Base-by-base conservation (phyloP, 2,329 filamentous ascomycete species). In the Fusarium siculi region DNA sequence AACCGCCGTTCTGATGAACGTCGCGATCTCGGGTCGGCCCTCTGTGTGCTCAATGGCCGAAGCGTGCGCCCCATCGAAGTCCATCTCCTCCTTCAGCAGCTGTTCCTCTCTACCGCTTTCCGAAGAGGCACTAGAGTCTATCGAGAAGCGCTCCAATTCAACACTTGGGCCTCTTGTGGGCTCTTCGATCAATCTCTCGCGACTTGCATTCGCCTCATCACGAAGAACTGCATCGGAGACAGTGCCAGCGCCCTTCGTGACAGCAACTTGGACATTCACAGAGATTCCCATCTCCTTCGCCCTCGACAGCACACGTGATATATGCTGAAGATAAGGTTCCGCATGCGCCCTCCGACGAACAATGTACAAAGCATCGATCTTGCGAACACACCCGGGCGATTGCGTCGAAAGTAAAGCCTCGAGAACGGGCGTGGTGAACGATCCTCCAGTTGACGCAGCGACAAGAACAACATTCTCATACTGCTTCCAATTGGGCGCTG, bases 241-340 rank as follows among this genome's bases (percentile, higher is more conserved):
- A 2, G 52, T 40, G 12, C 63, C 49, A 11, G 63, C 19, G 3
- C 66, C 66, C 32, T 70, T 57, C 1, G 76, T 78, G 2, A 78
- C 30, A 4, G 76, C 76, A 18, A 78, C 72, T n/a, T 77, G 63
- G 16, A 78, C 42, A 12, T 66, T 73, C 7, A 66, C 66, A 4
- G 75, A 72, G 9, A 78, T 68, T 0, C 74, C 76, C 69, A 77
- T 75, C 25, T 71, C 72, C 36, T 77, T 78, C 3, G 74, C 74
- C 9, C 73, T 62, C 2, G 69, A 74, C 1, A 76, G n/a, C 2
- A 67, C 46, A 1, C 39, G 47, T 4, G 68, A 67, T 30, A 78
- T 54, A 4, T 56, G 64, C 18, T 76, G 47, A 14, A 78, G 60
- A 39, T 77, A 78, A 1, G 74, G 73, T 1, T 75, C 59, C 1